A percentile compares a stretch with the other conserved stretches of the same genome.
Evolutionary conservation across 2,329 filamentous ascomycete species (phyloP).

Genomic region (Chalaropsis ovoidea): DNA sequence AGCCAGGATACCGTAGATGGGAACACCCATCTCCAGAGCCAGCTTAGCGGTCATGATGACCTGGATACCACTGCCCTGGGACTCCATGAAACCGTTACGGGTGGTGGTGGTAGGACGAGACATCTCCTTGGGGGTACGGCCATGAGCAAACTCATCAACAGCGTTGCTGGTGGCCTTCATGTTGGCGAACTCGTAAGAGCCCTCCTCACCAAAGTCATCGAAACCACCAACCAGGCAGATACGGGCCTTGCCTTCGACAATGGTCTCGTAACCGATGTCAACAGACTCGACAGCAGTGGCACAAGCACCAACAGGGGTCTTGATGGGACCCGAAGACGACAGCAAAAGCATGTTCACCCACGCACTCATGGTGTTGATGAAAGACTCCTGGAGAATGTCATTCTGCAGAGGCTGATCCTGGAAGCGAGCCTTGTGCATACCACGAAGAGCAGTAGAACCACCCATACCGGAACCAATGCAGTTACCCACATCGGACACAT

Average conservation of each 20-base stretch:
- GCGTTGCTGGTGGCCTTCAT: conserved; percentile 99
- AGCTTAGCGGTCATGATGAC: conserved; percentile 96
- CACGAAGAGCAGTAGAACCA: conserved; percentile 80
- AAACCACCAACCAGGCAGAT: conserved; percentile 97
- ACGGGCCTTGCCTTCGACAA: conserved; percentile 94
- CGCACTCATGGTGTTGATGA: conserved; percentile 99
- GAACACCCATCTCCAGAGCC: conserved; percentile 95
- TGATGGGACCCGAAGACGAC: conserved; percentile 95
- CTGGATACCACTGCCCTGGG: conserved; percentile 95
- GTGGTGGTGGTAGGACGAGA: conserved; percentile 95
- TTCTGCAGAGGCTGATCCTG: conserved; percentile 96
- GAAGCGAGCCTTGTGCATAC: conserved; percentile 98
- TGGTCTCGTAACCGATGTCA: conserved; percentile 96
- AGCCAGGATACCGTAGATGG: conserved; percentile 89
- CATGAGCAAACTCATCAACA: conserved; percentile 89
- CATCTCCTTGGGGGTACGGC: conserved; percentile 93
- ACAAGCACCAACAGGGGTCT: conserved; percentile 95
- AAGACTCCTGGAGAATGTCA: conserved; percentile 97
- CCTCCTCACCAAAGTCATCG: conserved; percentile 98
- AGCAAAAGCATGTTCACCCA: conserved; percentile 99
- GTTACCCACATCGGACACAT: conserved; percentile 95
- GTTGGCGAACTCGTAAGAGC: conserved; percentile 98
- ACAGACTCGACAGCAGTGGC: conserved; percentile 95
- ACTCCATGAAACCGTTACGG: conserved; percentile 97
- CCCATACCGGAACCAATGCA: conserved; percentile 98